A percentile compares a stretch with the other conserved stretches of the same genome.
These are phyloP conservation scores for Mycena belliarum DNA, from an alignment of 768 basidiomycete genomes.

Conservation along the genomic window DNA sequence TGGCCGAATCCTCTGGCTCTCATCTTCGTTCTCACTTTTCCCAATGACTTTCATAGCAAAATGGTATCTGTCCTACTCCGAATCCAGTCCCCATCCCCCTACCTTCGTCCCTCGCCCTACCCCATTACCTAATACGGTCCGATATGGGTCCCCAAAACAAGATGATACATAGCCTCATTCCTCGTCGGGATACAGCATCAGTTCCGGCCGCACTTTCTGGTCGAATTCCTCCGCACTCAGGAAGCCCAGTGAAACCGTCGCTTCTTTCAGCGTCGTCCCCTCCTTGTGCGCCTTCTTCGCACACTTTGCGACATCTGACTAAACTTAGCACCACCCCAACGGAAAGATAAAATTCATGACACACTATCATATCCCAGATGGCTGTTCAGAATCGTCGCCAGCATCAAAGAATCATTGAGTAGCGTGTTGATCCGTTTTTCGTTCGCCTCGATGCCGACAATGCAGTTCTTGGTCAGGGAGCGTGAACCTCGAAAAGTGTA, in stretches of 20 bases:
- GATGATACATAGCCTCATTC: not conserved
- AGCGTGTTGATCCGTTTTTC: conserved; percentile 88
- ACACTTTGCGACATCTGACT: conserved; percentile 90
- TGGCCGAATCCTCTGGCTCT: not conserved
- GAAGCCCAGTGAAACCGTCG: conserved; percentile 85
- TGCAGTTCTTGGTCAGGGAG: conserved; percentile 96
- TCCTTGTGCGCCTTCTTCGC: conserved; percentile 99
- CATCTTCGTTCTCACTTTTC: conserved; percentile 20
- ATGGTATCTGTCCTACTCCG: not conserved
- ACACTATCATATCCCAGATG: conserved; percentile 95
- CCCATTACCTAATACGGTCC: not conserved
- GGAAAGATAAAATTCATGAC: conserved; percentile 32
- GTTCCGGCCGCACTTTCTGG: conserved; percentile 86
- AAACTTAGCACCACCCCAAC: conserved; percentile 11
- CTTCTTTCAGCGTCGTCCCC: conserved; percentile 94
- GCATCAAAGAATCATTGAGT: conserved; percentile 94
- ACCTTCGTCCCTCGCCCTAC: not conserved
- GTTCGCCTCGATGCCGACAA: conserved; percentile 95
- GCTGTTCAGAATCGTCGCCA: conserved; percentile 96
- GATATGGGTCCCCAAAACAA: not conserved
- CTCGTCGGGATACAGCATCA: conserved; percentile 73
- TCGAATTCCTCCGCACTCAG: conserved; percentile 92
- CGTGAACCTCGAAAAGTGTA: conserved; percentile 58
- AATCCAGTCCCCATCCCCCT: not conserved
- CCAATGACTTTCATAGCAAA: conserved; percentile 22